Base-by-base conservation (phyloP, 257 asterid species). In the Solanum infundibuliforme region DNA sequence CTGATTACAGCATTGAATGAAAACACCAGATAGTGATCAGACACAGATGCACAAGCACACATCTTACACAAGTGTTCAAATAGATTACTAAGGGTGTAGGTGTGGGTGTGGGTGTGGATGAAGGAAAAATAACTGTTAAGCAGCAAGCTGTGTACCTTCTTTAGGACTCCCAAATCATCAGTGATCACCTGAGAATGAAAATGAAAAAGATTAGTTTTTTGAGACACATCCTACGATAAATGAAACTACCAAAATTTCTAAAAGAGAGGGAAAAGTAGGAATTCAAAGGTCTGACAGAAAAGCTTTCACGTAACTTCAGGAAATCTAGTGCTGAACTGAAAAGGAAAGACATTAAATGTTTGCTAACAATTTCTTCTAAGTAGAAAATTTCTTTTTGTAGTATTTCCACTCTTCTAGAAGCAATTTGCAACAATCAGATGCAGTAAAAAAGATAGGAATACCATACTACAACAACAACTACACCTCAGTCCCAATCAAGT, bases 141-240 rank as follows among this genome's bases (percentile, higher is more conserved):
- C 87, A 91, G 83, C 65, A 83, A 12, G 72, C 32, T 34, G 58
- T 41, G 81, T 92, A 95, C 99, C 99, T 95, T 94, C 94, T 97
- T 97, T 83, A 94, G 12, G 87, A 97, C 92, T 38, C 98, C 99
- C 83, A 97, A 88, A 93, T 97, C 99, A 89, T 95, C 98, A 79
- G 90, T 92, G 75, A 97, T 87, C 86, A 95, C 98, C 99, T 97
- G 98, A 89, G 90, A 65, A 65, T 39, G 69, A 60, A 72, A 82
- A 62, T 69, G 83, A 43, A 79, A n/a, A 55, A 60, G 66, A 74
- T 16, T 10, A 66, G 87, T 41, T 29, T 58, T 77, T 62, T 83
- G 82, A 60, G 84, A 48, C 36, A 29, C 68, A n/a, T 48, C 29
- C 55, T 72, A 72, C 18, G 35, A 86, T 73, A 35, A 77, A 52